Percentiles rank a stretch among this genome's conserved stretches.
Conservation (phyloP, 23 red algal species). For the Pyropia haitanensis region DNA sequence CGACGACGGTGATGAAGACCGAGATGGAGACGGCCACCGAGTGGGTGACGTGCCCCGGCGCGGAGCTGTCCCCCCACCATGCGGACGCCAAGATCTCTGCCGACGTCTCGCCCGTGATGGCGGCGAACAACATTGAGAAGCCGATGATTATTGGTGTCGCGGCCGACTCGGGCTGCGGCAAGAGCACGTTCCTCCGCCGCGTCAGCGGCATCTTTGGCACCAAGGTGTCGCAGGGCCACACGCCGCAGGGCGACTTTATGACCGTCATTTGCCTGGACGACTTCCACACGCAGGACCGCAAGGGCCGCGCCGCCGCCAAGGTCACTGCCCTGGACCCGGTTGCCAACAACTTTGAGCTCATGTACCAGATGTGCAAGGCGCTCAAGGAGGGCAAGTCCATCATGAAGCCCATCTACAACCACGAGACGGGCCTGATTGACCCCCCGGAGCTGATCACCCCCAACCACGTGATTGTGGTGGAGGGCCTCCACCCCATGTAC, state of each 20-base stretch:
- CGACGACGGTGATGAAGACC: slow-evolving; percentile 1
- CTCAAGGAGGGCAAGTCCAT: slow-evolving; percentile 90
- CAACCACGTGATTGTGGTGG: slow-evolving; percentile 91
- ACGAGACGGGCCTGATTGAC: slow-evolving; percentile 92
- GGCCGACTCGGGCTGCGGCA: slow-evolving; percentile 94
- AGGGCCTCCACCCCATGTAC: slow-evolving; percentile 96
- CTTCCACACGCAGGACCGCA: slow-evolving; percentile 84
- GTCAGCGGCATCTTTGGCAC: slow-evolving; percentile 91
- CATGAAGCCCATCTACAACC: slow-evolving; percentile 99
- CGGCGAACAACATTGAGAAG: slow-evolving; percentile 58
- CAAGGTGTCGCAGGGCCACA: slow-evolving; percentile 74
- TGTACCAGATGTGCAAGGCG: slow-evolving; percentile 83
- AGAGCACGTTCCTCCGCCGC: slow-evolving; percentile 87
- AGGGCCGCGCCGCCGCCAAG: slow-evolving; percentile 68
- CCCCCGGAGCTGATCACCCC: slow-evolving; percentile 85
- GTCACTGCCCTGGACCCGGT: slow-evolving; percentile 84
- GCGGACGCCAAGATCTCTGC: slow-evolving; percentile 34
- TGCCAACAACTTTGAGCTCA: slow-evolving; percentile 95
- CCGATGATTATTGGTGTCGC: slow-evolving; percentile 98
- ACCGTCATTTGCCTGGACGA: slow-evolving; percentile 98
- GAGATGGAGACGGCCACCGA: slow-evolving; percentile 28
- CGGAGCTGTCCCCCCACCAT: slow-evolving; percentile 40
- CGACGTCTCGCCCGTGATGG: slow-evolving; percentile 55
- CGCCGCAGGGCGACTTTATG: slow-evolving; percentile 92
- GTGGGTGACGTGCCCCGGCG: slow-evolving; percentile 45